Evolutionary conservation across 78 protist species (phyloP).

Genomic region (Planoprotostelium fungivorum): DNA sequence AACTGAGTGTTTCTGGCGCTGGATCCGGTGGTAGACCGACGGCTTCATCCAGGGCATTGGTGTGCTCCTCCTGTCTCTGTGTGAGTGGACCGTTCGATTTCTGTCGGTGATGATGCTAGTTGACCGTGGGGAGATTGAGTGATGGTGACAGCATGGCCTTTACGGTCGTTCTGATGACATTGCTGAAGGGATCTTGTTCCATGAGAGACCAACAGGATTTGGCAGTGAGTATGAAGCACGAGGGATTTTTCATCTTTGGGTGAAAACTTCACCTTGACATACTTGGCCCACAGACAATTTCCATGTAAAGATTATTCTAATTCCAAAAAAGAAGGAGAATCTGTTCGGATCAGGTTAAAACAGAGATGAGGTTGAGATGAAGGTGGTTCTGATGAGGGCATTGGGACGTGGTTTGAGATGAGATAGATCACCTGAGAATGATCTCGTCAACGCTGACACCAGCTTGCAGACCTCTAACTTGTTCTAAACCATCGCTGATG

Average conservation of each 20-base stretch:
- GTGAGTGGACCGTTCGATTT: too few relatives aligned
- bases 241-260: constrained; percentile 87
- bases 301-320: constrained; percentile 96
- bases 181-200: constrained; percentile 94
- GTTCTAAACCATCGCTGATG: constrained; percentile 94
- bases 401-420: too few relatives aligned
- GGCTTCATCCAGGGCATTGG: constrained; percentile 91
- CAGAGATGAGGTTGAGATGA: too few relatives aligned
- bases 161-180: constrained; percentile 95
- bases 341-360: constrained; percentile 14
- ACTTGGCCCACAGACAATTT: constrained; percentile 92
- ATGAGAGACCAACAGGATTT: constrained; percentile 96
- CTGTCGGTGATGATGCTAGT: too few relatives aligned
- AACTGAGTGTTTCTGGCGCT: constrained; percentile 97
- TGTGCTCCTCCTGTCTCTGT: constrained; percentile 79
- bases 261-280: constrained; percentile 72
- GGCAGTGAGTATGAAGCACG: constrained; percentile 96
- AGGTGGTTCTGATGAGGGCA: too few relatives aligned
- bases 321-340: constrained; percentile 95
- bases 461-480: constrained; percentile 58
- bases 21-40: constrained; percentile 93
- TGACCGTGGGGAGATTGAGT: too few relatives aligned
- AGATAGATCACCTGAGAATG: constrained; percentile 79
- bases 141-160: too few relatives aligned
- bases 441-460: constrained; percentile 84